Base-by-base conservation (phyloP, 805 yeast genomes). In the Metschnikowia lunata region DNA sequence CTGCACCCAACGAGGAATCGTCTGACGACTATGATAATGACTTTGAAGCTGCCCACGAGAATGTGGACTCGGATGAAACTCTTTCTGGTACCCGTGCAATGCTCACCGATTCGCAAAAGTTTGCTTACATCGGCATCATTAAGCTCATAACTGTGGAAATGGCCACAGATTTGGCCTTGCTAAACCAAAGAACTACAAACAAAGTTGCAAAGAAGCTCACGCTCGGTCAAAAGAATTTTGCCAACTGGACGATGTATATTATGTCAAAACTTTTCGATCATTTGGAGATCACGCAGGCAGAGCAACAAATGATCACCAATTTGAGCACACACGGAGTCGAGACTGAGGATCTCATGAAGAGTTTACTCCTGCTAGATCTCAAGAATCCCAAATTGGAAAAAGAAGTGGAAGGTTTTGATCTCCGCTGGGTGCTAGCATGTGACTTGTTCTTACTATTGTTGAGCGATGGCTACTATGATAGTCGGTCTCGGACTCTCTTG, bases 391-490 rank as follows among this genome's bases (percentile, higher is more conserved):
- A 29, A 48, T 56, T 36, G 50, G 36, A 46, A 48, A 9, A 52
- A 26, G 42, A 30, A 14, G 41, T 44, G 7, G 37, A 43, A 23
- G 64, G 56, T 7, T 63, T 65, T 43, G 97, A 90, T 56, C 76
- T 93, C 18, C 79, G 90, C 28, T 95, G 99, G 99, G 90, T 97
- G 0, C 77, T 91, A 11, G 69, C 93, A 6, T 95, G 99, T 66
- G 99, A 93, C 61, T 66, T 93, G 37, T 91, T 91, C 58, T 69
- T 93, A 34, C 74, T 87, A 8, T 69, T 91, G 2, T 66, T 93
- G 13, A 82, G 89, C 40, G 95, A 89, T 48, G 88, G 96, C 0
- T 77, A 80, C 43, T 95, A 88, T 60, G 99, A 93, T 63, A 67
- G 97, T 5, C 75, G 99, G 31, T 89, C 98, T 7, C 73, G 97